Percentiles rank a stretch among this genome's conserved stretches.
Evolutionary conservation across 441 rosid species (phyloP).

Genomic region (Aquilaria agallochum): DNA sequence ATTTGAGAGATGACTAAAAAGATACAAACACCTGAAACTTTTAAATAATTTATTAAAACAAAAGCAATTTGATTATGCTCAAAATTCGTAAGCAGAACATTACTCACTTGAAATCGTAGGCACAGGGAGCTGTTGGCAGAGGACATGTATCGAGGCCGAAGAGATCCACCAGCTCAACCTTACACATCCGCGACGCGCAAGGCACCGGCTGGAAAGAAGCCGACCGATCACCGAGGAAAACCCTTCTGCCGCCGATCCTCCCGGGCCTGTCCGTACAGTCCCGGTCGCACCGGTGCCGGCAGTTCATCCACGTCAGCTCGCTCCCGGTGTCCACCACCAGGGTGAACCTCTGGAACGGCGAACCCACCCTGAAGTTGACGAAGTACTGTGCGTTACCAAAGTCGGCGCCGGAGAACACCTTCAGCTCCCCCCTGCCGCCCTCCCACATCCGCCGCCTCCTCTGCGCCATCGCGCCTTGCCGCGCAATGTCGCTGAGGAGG

Average conservation of each 20-base stretch:
- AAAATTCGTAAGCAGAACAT: background rate
- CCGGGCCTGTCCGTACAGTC: slow-evolving; percentile 10
- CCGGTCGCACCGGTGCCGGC: slow-evolving; percentile 29
- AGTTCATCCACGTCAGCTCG: slow-evolving; percentile 69
- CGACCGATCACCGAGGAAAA: slow-evolving; percentile 41
- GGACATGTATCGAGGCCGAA: slow-evolving; percentile 46
- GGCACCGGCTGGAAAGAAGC: slow-evolving; percentile 52
- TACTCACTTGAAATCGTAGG: slow-evolving; percentile 54
- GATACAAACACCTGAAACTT: background rate
- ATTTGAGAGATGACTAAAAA: background rate
- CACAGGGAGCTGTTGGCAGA: slow-evolving; percentile 42
- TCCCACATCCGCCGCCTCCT: background rate
- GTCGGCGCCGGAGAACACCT: slow-evolving; percentile 33
- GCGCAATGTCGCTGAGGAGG: slow-evolving; percentile 16
- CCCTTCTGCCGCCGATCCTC: slow-evolving; percentile 15
- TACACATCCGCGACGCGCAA: slow-evolving; percentile 51
- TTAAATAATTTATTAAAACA: background rate
- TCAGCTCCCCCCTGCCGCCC: slow-evolving; percentile 20
- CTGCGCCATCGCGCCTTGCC: slow-evolving; percentile 13
- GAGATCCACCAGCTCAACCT: slow-evolving; percentile 36
- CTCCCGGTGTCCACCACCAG: slow-evolving; percentile 72
- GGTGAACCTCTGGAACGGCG: slow-evolving; percentile 52
- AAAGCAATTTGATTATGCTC: background rate
- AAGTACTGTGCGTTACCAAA: slow-evolving; percentile 49
- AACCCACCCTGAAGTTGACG: slow-evolving; percentile 52